Evolutionary conservation across 148 eudicot genomes (phyloP).

Genomic region (Camellia sinensis): DNA sequence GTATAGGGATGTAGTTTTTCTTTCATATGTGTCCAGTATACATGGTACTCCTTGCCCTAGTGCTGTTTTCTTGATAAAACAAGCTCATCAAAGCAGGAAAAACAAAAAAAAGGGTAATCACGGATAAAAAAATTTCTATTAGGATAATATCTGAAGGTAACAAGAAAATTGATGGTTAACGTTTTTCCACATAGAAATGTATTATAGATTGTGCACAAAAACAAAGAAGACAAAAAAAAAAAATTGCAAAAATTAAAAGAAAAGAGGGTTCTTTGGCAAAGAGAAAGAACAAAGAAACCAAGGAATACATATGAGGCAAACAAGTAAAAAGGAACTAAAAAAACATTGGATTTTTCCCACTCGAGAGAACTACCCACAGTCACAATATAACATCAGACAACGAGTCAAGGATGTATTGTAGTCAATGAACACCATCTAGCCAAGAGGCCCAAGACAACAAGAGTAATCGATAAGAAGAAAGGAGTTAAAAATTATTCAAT

Average conservation of each 20-base stretch:
- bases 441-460: not conserved
- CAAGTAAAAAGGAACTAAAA: not conserved
- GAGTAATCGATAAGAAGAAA: slow-evolving; percentile 9
- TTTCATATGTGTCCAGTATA: no score
- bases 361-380: not conserved
- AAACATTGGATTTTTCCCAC: not conserved
- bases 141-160: no score
- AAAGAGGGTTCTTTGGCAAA: not conserved
- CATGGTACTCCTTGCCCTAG: not conserved
- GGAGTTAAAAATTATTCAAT: not conserved
- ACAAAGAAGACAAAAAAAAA: not conserved
- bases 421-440: slow-evolving; percentile 5
- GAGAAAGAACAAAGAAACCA: not conserved
- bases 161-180: no score
- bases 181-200: no score
- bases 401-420: not conserved
- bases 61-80: not conserved
- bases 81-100: not conserved
- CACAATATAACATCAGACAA: not conserved
- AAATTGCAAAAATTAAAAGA: not conserved
- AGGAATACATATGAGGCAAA: not conserved
- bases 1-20: not conserved
- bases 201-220: not conserved
- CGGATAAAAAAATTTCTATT: no score
- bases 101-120: not conserved